Percentiles rank a stretch among this genome's conserved stretches.
phyloP scores from a whole-genome alignment of 306 rosid genomes.

The Potentilla sterilis region DNA sequence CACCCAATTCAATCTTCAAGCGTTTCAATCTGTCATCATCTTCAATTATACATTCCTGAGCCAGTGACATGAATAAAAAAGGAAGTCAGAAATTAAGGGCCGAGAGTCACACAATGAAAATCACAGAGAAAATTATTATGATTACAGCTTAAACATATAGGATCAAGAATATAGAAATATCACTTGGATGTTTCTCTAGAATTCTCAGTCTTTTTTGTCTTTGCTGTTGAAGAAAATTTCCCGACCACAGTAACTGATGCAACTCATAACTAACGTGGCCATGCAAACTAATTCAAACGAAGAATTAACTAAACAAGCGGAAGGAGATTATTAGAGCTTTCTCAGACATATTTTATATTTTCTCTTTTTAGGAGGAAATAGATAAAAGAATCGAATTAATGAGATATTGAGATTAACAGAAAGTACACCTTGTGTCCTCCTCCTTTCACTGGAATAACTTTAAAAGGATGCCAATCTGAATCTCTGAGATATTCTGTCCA shows the following conservation, averaged over 20 bases:
- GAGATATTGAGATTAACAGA: slow-evolving; percentile 19
- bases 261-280: background rate
- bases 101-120: slow-evolving; percentile 17
- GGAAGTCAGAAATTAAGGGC: slow-evolving; percentile 13
- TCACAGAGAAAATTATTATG: slow-evolving; percentile 12
- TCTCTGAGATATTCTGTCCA: slow-evolving; percentile 95
- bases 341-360: background rate
- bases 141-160: background rate
- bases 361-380: background rate
- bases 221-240: background rate
- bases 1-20: slow-evolving; percentile 43
- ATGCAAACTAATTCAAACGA: background rate
- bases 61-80: slow-evolving; percentile 14
- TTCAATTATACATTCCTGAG: slow-evolving; percentile 53
- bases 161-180: too few relatives aligned
- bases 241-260: background rate
- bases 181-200: too few relatives aligned
- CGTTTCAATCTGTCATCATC: slow-evolving; percentile 43
- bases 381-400: slow-evolving; percentile 12
- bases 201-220: too few relatives aligned
- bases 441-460: slow-evolving; percentile 45
- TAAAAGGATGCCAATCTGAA: slow-evolving; percentile 96
- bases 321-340: background rate
- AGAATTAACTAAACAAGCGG: background rate
- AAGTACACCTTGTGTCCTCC: slow-evolving; percentile 48